Evolutionary conservation across 192 early-diverging fungal genomes (phyloP), one percentile per base, ranked within the genome.

Genomic region (Chytriomyces confervae): DNA sequence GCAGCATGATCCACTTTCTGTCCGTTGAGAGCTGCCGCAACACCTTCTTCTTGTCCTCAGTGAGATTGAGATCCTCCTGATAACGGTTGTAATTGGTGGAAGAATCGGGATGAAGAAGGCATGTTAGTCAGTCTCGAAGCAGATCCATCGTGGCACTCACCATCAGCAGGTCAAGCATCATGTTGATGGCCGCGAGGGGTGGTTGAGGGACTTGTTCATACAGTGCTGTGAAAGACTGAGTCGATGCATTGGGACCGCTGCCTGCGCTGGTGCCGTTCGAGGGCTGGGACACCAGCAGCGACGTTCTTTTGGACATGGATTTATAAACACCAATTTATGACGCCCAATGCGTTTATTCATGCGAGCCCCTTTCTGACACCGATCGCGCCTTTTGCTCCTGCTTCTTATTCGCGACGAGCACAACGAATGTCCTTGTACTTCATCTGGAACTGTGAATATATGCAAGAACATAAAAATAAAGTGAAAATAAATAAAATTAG

Each of bases 101-200:
- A 36, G 36, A 36, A 36, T 36, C 36, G 36, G 36, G 9, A 60
- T 43, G 48, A 5, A 47, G 47, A 18, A 18, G 16, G 5, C 3
- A 36, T 7, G 20, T 47, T 1, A 50, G 24, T 27, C 10, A n/a
- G 70, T 50, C 2, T 24, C 49, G 27, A 60, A 18, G 57, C 70
- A 65, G 36, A 23, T 29, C 13, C 63, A 1, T 9, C 44, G 48
- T 44, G 16, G 27, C 67, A n/a, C 20, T 13, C 48, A 85, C 85
- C 86, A 87, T 87, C 44, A 87, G 72, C 0, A 87, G 77, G 60
- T 87, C 86, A n/a, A 87, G 76, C 86, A 87, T 87, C 3, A 76
- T 87, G 29, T 83, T 72, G 13, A 84, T 81, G n/a, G 84, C 86
- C 11, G 74, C 50, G 5, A 73, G 62, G 1, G 86, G 80, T 9